Evolutionary conservation across 805 yeast genomes (phyloP), one percentile per base, ranked within the genome.

Genomic region (Yarrowia hollandica): DNA sequence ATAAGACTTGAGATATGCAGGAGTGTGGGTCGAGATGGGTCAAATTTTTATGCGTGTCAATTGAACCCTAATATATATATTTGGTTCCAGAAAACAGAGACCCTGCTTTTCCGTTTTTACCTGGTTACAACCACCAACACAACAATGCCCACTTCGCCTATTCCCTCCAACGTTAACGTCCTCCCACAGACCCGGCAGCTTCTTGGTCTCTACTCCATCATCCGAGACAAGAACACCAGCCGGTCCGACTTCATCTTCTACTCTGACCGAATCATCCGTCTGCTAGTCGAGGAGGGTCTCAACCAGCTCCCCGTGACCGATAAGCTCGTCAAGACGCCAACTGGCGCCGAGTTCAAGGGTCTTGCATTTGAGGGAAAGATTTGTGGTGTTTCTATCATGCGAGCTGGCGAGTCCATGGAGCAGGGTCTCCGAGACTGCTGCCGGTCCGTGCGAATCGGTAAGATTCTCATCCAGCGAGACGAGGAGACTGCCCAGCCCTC

Each of bases 401-500:
- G 99, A 71, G 99, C 99, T 5, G 99, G 99, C 65, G 99, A 94
- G 74, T 86, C 96, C 41, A 94, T 94, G 99, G 99, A 94, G 74
- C 96, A 90, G 79, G 99, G 98, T 30, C 78, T 94, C 64, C 83
- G 99, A 72, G 98, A 92, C 72, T 92, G 99, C 74, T 90, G 98
- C 72, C 82, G 99, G 64, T 86, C 96, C 10, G 99, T 94, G 34
- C 81, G 98, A 69, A 88, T 94, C 62, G 99, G 99, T 58, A 94
- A 94, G 77, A 92, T 94, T 66, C 78, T 94, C 69, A 94, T 94
- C 66, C 99, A 94, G 77, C 82, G 99, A 74, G 97, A 94, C 69
- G 99, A 94, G 75, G 99, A 94, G 74, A 94, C 98, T 22, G 96
- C 97, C 2, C 73, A 80, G 66, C 97, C 99, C 39, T 88, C 90